Evolutionary conservation across 805 yeast genomes (phyloP).

Genomic region (Metschnikowia santaceciliae): DNA sequence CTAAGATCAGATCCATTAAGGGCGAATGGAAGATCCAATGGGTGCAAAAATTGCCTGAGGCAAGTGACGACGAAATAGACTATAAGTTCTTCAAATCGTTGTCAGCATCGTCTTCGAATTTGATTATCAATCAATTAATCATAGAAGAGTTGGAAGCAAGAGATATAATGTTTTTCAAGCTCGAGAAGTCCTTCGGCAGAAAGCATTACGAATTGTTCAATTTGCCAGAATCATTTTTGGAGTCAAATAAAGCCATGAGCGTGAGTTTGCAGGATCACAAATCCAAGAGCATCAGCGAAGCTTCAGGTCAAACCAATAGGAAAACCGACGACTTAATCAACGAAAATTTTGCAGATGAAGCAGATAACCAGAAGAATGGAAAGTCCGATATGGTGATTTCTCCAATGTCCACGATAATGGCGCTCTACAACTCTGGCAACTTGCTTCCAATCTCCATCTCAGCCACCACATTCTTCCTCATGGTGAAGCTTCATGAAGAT

Average conservation of each 20-base stretch:
- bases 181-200: conserved; percentile 6
- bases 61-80: conserved; percentile 16
- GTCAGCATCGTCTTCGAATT: conserved; percentile 42
- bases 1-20: conserved; percentile 43
- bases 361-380: not conserved
- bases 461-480: conserved; percentile 30
- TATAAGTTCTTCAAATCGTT: conserved; percentile 37
- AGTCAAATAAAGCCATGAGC: conserved; percentile 1
- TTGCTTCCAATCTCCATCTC: conserved; percentile 33
- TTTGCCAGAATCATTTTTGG: conserved; percentile 2
- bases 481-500: conserved; percentile 21
- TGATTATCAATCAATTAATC: conserved; percentile 48
- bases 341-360: not conserved
- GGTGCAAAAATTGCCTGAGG: conserved; percentile 33
- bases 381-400: not conserved
- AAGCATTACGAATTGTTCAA: not conserved
- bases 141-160: conserved; percentile 45
- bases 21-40: conserved; percentile 58
- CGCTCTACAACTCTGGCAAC: conserved; percentile 20
- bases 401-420: conserved; percentile 11
- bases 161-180: conserved; percentile 31
- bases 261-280: not conserved
- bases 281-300: not conserved
- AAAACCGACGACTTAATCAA: not conserved
- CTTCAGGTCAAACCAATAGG: not conserved